These are phyloP conservation scores for Phytophthora constricta DNA, from an alignment of 352 stramenopile species.

Conservation along the genomic window DNA sequence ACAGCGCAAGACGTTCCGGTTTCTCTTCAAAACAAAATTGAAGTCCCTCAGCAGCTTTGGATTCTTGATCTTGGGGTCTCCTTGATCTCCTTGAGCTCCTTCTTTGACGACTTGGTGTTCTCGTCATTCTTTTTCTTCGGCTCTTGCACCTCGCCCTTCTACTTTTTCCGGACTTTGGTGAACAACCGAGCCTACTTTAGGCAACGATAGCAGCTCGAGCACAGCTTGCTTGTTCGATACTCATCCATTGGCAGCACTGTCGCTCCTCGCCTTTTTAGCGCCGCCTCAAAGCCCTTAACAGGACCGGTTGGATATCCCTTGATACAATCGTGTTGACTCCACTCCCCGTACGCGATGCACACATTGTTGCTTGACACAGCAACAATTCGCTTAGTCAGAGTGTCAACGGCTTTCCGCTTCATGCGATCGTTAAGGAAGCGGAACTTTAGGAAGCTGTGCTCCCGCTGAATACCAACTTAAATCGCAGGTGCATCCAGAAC, in stretches of 20 bases:
- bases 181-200: slow-evolving; percentile 2
- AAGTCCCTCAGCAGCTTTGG: not conserved
- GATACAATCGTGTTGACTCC: slow-evolving; percentile 16
- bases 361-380: not conserved
- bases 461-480: slow-evolving; percentile 5
- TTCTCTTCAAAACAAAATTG: slow-evolving; percentile 18
- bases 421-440: slow-evolving; percentile 1
- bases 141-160: not conserved
- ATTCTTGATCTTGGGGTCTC: slow-evolving; percentile 7
- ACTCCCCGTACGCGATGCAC: slow-evolving; percentile 17
- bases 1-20: slow-evolving; percentile 25
- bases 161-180: not conserved
- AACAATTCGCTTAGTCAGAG: slow-evolving; percentile 6
- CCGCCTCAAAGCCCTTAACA: slow-evolving; percentile 14
- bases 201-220: slow-evolving; percentile 15
- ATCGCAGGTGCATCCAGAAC: slow-evolving; percentile 7
- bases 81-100: slow-evolving; percentile 8
- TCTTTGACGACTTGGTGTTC: slow-evolving; percentile 1
- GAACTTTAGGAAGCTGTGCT: not conserved
- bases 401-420: slow-evolving; percentile 8
- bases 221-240: slow-evolving; percentile 22
- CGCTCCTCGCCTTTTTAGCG: slow-evolving; percentile 10
- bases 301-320: slow-evolving; percentile 12
- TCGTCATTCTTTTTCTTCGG: not conserved
- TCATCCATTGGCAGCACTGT: slow-evolving; percentile 20